Conservation (phyloP, 1,139 yeast genomes). For the Suhomyces guaymorum region DNA sequence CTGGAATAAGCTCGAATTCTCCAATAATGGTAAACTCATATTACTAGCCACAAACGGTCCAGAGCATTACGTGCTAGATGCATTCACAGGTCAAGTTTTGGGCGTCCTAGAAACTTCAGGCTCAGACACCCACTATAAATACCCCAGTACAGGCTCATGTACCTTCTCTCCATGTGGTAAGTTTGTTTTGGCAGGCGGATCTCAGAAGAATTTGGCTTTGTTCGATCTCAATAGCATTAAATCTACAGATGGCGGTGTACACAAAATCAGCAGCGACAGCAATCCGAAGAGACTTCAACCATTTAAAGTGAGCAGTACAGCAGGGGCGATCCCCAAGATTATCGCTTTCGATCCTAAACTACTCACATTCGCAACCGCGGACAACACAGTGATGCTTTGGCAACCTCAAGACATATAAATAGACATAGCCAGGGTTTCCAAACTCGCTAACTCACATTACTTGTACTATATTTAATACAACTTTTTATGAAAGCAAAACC, state of each 20-base stretch:
- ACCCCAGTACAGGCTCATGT: conserved; percentile 60
- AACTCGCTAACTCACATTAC: too few species aligned
- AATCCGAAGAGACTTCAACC: conserved; percentile 29
- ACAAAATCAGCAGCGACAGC: conserved; percentile 17
- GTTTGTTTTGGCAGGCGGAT: conserved; percentile 56
- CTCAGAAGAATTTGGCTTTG: conserved; percentile 55
- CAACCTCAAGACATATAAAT: conserved; percentile 23
- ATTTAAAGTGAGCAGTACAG: conserved; percentile 24
- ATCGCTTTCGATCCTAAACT: conserved; percentile 77
- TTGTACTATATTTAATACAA: too few species aligned
- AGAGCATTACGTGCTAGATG: conserved; percentile 65
- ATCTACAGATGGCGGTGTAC: conserved; percentile 27
- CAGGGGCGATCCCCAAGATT: conserved; percentile 55
- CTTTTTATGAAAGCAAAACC: too few species aligned
- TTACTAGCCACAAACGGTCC: conserved; percentile 60
- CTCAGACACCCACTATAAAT: conserved; percentile 30
- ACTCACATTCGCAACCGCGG: conserved; percentile 80
- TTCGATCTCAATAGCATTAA: conserved; percentile 59
- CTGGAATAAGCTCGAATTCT: conserved; percentile 76
- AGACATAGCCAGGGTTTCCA: too few species aligned
- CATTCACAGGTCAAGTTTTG: conserved; percentile 62
- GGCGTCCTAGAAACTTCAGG: conserved; percentile 39
- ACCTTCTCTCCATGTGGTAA: conserved; percentile 83
- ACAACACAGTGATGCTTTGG: conserved; percentile 51
- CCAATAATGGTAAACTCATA: conserved; percentile 78